Conservation (phyloP, 345 rosid species). For the Moricandia arvensis region DNA sequence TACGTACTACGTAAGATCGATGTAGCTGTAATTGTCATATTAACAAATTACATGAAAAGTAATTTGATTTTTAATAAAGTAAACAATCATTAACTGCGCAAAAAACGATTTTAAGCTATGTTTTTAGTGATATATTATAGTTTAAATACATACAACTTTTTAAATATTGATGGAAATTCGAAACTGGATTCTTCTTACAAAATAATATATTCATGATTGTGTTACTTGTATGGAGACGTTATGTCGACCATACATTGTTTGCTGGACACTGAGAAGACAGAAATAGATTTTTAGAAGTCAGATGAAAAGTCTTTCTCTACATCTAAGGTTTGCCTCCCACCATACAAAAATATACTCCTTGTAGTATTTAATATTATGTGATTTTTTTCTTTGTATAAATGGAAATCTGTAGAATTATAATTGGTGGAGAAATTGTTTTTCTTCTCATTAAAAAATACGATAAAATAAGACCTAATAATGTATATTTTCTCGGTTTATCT, state of each 20-base stretch:
- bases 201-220: background rate
- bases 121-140: background rate
- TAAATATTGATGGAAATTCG: background rate
- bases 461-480: background rate
- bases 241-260: constrained; percentile 16
- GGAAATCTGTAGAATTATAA: background rate
- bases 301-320: constrained; percentile 18
- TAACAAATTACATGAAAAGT: background rate
- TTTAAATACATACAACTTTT: background rate
- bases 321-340: constrained; percentile 27
- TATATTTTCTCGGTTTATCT: background rate
- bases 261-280: constrained; percentile 22
- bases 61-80: background rate
- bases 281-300: constrained; percentile 1
- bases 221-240: constrained; percentile 7
- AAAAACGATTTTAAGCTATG: background rate
- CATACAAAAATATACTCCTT: constrained; percentile 18
- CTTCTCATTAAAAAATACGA: background rate
- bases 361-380: background rate
- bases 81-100: background rate
- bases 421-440: background rate
- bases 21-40: constrained; percentile 1
- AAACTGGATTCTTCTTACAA: constrained; percentile 2
- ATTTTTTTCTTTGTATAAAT: background rate
- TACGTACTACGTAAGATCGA: constrained; percentile 22